Evolutionary conservation across 2,329 filamentous ascomycete species (phyloP).

Genomic region (Xylaria multiplex): DNA sequence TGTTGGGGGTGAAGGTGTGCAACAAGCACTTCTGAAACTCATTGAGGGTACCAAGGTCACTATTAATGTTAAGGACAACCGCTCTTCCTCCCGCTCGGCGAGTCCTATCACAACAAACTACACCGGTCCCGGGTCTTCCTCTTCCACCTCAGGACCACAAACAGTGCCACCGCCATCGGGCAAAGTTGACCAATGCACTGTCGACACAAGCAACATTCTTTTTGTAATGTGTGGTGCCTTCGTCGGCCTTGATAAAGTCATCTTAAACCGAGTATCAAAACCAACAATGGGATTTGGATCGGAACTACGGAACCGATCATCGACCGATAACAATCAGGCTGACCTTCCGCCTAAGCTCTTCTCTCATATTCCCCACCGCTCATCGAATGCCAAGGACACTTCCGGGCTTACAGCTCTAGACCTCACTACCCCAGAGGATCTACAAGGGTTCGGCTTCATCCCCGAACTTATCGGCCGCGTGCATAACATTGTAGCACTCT

Average conservation of each 20-base stretch:
- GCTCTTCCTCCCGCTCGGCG: constrained; percentile 61
- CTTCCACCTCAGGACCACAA: constrained; percentile 55
- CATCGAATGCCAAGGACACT: constrained; percentile 47
- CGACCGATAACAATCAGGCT: constrained; percentile 59
- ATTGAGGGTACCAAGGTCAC: constrained; percentile 96
- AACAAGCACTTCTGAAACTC: constrained; percentile 94
- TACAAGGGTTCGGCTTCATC: constrained; percentile 90
- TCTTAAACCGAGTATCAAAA: constrained; percentile 87
- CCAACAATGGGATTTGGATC: constrained; percentile 91
- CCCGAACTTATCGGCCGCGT: constrained; percentile 96
- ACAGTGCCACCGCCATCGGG: constrained; percentile 56
- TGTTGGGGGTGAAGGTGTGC: constrained; percentile 94
- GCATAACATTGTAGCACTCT: constrained; percentile 87
- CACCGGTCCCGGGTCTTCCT: constrained; percentile 56
- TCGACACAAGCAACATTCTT: constrained; percentile 94
- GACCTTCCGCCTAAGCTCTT: constrained; percentile 73
- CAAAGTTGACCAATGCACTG: constrained; percentile 73
- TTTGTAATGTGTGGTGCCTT: constrained; percentile 98
- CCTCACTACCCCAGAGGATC: constrained; percentile 76
- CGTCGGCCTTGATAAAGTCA: constrained; percentile 86
- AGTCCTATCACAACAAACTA: constrained; percentile 65
- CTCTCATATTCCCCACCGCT: constrained; percentile 66
- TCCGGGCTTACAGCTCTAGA: constrained; percentile 69
- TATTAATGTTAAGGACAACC: constrained; percentile 84
- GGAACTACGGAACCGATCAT: constrained; percentile 70